Base-by-base conservation (phyloP, 352 stramenopile species). In the Phytophthora crassamura region DNA sequence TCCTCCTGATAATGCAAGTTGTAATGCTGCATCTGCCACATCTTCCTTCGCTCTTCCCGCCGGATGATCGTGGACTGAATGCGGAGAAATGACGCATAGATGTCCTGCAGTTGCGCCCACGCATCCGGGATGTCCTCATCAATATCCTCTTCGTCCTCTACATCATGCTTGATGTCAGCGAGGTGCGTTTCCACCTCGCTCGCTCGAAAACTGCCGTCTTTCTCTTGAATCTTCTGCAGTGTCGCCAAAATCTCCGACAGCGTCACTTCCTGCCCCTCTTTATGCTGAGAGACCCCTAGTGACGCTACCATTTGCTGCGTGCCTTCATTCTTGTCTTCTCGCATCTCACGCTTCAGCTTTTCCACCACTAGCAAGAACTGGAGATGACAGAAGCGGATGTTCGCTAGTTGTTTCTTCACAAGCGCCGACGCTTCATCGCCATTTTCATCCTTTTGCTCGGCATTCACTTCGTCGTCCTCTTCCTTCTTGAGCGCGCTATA, bases 281-380 rank as follows among this genome's bases (percentile, higher is more conserved):
- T 22, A 4, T 69, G 56, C 5, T 46, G 52, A 22, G 50, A 43
- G 5, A 75, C 42, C 14, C 33, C 39, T 11, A 83, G 39, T 11
- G 68, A 72, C 32, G 69, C 74, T 22, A 86, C 57, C 53, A 75
- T 69, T 55, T 77, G 53, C 46, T 82, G 74, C n/a, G 51, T 75
- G 35, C 65, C 36, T 15, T 74, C 57, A 18, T 14, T 65, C n/a
- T 47, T 53, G 11, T 42, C 48, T 9, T 69, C 56, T 39, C 59
- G 59, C 40, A 80, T 75, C 56, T 86, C 77, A 30, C 66, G 69
- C 55, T 82, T 76, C 34, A 86, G 62, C 40, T 84, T 84, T 34
- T 84, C 69, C 7, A 78, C 66, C 14, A 84, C 61, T 8, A 74
- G 60, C 12, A 82, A 59, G 11, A 84, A 79, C 52, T 80, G 72